These are phyloP conservation scores for Thuidium tamariscinum DNA, from an alignment of 225 moss, liverwort and hornwort species.

Conservation along the genomic window DNA sequence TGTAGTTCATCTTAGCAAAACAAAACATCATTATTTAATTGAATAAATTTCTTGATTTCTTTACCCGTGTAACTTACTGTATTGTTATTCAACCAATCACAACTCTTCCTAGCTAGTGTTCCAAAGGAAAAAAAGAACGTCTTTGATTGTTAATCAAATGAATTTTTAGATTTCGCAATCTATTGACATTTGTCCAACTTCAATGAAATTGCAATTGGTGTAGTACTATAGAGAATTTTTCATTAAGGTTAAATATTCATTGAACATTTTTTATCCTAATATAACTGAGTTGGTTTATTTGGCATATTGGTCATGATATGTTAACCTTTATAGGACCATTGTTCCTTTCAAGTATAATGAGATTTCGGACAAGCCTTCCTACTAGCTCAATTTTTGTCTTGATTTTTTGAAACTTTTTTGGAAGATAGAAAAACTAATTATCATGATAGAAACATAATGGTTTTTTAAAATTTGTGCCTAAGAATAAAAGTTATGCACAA, in stretches of 20 bases:
- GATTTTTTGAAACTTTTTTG: too few relatives aligned
- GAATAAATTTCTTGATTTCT: not conserved
- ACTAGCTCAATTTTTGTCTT: too few relatives aligned
- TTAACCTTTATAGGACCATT: too few relatives aligned
- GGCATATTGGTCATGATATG: not conserved
- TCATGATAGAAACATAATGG: too few relatives aligned
- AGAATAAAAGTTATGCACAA: too few relatives aligned
- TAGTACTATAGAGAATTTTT: not conserved
- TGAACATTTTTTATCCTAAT: not conserved
- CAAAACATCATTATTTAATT: not conserved
- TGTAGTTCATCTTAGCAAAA: not conserved
- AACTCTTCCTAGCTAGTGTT: fast-evolving
- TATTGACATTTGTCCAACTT: fast-evolving
- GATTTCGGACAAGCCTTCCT: too few relatives aligned
- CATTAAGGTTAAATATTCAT: not conserved
- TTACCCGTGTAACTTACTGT: fast-evolving
- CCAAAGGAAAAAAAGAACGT: not conserved
- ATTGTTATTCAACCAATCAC: fast-evolving
- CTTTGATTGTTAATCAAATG: too few relatives aligned
- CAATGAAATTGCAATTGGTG: not conserved
- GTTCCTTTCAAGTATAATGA: too few relatives aligned
- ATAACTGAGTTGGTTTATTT: not conserved
- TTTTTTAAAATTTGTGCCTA: too few relatives aligned
- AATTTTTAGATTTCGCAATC: too few relatives aligned
- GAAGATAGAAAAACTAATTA: too few relatives aligned